Evolutionary conservation across 139 green algal genomes (phyloP).

Genomic region (Chlorella sp.): DNA sequence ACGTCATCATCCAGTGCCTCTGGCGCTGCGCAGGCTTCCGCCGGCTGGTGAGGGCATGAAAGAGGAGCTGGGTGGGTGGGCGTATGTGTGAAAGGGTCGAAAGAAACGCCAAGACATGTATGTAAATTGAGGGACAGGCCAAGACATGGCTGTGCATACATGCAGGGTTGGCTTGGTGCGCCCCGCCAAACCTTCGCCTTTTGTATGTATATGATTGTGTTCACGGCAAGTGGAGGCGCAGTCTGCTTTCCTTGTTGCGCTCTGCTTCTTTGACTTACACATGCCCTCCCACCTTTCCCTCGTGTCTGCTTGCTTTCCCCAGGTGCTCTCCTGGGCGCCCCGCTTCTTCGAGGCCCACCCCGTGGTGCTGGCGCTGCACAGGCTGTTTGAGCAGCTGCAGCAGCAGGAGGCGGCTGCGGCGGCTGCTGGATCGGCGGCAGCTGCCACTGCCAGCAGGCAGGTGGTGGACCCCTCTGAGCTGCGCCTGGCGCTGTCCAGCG

Average conservation of each 20-base stretch:
- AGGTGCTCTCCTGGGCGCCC: constrained; percentile 2
- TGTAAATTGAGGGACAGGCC: no score
- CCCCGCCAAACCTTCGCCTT: no score
- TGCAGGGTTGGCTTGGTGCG: no score
- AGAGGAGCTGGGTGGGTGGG: neutral
- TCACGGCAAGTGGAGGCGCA: no score
- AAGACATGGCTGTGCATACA: constrained; percentile 62
- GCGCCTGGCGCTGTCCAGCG: constrained; percentile 1
- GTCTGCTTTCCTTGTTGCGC: no score
- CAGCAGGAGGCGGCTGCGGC: neutral
- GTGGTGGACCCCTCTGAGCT: neutral
- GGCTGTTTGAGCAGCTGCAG: constrained; percentile 6
- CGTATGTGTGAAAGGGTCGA: no score
- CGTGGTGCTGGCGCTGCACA: constrained; percentile 7
- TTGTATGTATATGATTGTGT: neutral
- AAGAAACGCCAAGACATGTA: no score
- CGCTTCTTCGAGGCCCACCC: neutral
- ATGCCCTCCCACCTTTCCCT: no score
- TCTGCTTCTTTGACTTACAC: neutral
- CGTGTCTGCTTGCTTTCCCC: no score
- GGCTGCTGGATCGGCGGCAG: neutral
- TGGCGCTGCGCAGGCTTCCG: constrained; percentile 58
- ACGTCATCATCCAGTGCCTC: constrained; percentile 83
- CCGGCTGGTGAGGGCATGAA: neutral
- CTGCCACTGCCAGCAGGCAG: neutral